These are phyloP conservation scores for Lodderomyces parapsilosis DNA, from an alignment of 1,139 yeast species.

Conservation along the genomic window DNA sequence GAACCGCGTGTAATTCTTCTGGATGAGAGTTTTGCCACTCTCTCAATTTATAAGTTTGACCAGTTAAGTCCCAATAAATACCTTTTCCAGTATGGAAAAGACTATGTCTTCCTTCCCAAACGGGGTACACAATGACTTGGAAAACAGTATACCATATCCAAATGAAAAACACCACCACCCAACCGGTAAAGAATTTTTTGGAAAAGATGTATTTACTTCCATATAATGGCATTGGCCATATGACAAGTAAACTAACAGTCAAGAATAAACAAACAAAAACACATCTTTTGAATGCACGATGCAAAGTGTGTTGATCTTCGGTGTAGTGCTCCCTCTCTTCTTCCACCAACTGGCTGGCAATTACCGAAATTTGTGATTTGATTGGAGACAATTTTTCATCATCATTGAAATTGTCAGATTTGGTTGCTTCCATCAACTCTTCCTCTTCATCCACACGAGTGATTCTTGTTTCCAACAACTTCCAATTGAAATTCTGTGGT, in stretches of 20 bases:
- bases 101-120: conserved; percentile 67
- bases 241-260: conserved; percentile 58
- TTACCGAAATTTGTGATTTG: conserved; percentile 34
- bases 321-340: conserved; percentile 33
- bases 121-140: conserved; percentile 59
- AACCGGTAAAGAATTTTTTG: conserved; percentile 73
- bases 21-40: conserved; percentile 75
- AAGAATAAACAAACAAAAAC: conserved; percentile 53
- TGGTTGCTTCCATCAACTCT: conserved; percentile 44
- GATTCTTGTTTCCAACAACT: conserved; percentile 49
- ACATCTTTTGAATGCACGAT: conserved; percentile 55
- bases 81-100: conserved; percentile 67
- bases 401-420: conserved; percentile 19
- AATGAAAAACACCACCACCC: conserved; percentile 73
- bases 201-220: conserved; percentile 73
- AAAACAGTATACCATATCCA: conserved; percentile 64
- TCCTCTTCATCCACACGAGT: conserved; percentile 67
- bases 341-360: conserved; percentile 45
- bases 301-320: conserved; percentile 45
- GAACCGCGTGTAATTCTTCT: conserved; percentile 66
- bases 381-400: conserved; percentile 42
- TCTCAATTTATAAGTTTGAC: conserved; percentile 66
- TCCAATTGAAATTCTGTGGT: conserved; percentile 77
- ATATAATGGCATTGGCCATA: conserved; percentile 92
- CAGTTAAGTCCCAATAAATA: conserved; percentile 78